These are phyloP conservation scores for Yamadazyma atlantica DNA, from an alignment of 1,139 yeast genomes.

Conservation along the genomic window DNA sequence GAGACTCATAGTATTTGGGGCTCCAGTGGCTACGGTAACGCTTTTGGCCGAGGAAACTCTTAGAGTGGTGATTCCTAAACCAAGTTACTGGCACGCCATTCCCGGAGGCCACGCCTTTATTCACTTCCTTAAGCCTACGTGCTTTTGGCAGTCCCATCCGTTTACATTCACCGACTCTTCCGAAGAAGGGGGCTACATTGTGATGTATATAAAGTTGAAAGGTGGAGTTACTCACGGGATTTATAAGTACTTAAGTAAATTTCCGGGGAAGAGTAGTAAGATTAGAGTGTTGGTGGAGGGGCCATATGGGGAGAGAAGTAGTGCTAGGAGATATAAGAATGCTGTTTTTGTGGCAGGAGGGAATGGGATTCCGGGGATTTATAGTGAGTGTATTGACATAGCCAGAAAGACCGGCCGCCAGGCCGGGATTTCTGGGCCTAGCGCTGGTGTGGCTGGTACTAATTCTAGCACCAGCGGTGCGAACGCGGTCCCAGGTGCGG, in stretches of 20 bases:
- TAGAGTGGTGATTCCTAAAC: conserved; percentile 37
- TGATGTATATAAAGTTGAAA: conserved; percentile 30
- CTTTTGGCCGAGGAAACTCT: conserved; percentile 39
- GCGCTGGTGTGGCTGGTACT: no score
- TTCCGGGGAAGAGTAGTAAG: conserved; percentile 24
- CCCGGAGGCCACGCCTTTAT: conserved; percentile 53
- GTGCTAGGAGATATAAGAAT: conserved; percentile 27
- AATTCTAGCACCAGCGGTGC: no score
- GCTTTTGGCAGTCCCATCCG: conserved; percentile 42
- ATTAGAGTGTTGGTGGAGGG: conserved; percentile 37
- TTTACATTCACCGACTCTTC: conserved; percentile 29
- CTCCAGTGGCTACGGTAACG: conserved; percentile 32
- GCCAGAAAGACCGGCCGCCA: conserved; percentile 17
- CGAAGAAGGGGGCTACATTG: conserved; percentile 22
- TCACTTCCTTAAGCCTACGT: conserved; percentile 43
- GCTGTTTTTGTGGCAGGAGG: conserved; percentile 40
- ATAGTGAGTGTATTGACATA: conserved; percentile 22
- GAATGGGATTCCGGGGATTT: conserved; percentile 46
- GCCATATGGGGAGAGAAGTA: conserved; percentile 34
- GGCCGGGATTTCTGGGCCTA: no score
- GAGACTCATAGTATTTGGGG: conserved; percentile 32
- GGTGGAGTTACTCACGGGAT: conserved; percentile 33
- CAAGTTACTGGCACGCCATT: conserved; percentile 34
- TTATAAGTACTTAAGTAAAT: conserved; percentile 24
- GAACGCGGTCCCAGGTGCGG: no score